Evolutionary conservation across 2,329 filamentous ascomycete genomes (phyloP), one percentile per base, ranked within the genome.

Genomic region (Didymella keratinophila): DNA sequence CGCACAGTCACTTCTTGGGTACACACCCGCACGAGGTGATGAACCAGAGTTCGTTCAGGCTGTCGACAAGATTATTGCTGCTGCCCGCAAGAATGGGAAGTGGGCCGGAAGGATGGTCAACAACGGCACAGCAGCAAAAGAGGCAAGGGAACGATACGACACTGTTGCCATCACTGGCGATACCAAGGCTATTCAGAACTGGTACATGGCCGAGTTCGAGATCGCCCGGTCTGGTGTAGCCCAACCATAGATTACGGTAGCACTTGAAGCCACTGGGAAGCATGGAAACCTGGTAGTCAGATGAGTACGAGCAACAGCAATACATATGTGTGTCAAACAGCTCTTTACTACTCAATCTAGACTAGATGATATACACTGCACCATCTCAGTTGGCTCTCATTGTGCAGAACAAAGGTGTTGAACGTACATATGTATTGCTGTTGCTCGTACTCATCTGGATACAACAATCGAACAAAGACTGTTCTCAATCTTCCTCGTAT

Each of bases 71-170:
- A 71, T 69, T 23, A 78, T 87, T 10, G 78, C 78, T 12, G 87
- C 88, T 2, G 83, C 86, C 3, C 79, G 81, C 50, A 83, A 81
- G 60, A 83, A 88, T 11, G 87, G 87, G 20, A 91, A 90, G 76
- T 89, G 88, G 78, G 83, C 83, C 6, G 89, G 85, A 0, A 76
- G 81, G 2, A 77, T 84, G 75, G 77, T 79, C 1, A 82, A 82
- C 57, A 76, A 83, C 30, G 68, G 68, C 3, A 59, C 56, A 11
- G 55, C 52, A 12, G 76, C 77, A 4, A 82, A 82, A 73, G 72
- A 79, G 59, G 74, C 66, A 7, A 68, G 70, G 44, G 54, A 69
- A 28, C 66, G 45, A 14, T 83, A 77, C 66, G 80, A 83, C 58
- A 81, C 76, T 0, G 78, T 81, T 4, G 79, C 80, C 5, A 78